Evolutionary conservation across 306 rosid species (phyloP), one percentile per base, ranked within the genome.

Genomic region (Boehmeria nivea): DNA sequence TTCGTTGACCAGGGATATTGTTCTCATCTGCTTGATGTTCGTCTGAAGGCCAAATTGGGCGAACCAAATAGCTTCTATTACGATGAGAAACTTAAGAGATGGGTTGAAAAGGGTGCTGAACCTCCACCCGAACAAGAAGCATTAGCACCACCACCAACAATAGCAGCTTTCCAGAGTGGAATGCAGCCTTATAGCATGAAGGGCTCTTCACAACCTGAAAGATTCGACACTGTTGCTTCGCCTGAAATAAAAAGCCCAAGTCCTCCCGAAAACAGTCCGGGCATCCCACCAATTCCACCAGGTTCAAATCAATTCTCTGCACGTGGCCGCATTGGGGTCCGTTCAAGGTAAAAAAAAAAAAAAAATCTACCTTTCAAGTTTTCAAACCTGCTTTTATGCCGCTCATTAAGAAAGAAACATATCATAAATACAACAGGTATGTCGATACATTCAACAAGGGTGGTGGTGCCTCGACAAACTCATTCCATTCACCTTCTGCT

Each of bases 391-490:
- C n/a, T n/a, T n/a, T n/a, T n/a, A n/a, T n/a, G n/a, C n/a, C n/a
- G n/a, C n/a, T n/a, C n/a, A n/a, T 22, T 15, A n/a, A 27, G 48
- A 24, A 26, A 1, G 12, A 42, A 13, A 12, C 54, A 18, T 16
- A 6, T 46, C 16, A 37, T n/a, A 42, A 56, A 57, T 38, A 70
- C 17, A 39, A 14, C 82, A 83, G 95, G 77, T 86, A 86, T 51
- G 95, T 86, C 60, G 95, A 86, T 75, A 86, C 90, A 62, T 86
- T 86, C 78, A 86, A 83, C 83, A 76, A 78, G 59, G 73, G 81
- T 25, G 73, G 78, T 11, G 78, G 76, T 40, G 63, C 14, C 50
- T 64, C 85, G 0, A 50, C 75, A 43, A 80, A 68, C 72, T 60
- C 71, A 56, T 86, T 86, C 68, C 95, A 78, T 51, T 69, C 83